Evolutionary conservation across 768 basidiomycete genomes (phyloP), one percentile per base, ranked within the genome.

Genomic region (Artomyces pyxidatus): DNA sequence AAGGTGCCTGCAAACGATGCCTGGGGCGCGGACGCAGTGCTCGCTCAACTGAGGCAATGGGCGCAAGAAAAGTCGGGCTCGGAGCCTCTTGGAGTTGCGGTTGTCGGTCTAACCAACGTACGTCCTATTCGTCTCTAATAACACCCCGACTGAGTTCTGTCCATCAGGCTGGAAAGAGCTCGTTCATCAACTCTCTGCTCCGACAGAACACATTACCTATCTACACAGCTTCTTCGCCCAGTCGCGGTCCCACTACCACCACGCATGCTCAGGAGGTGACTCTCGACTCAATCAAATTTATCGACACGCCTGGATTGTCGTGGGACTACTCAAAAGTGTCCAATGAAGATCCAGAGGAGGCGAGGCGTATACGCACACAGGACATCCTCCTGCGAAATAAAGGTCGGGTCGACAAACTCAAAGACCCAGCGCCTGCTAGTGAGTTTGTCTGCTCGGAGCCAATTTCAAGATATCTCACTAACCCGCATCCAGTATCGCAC

Each of bases 291-390:
- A 70, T 92, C 55, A 76, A 76, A 28, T 58, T 94, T 48, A 80
- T 93, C 58, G 93, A 96, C 63, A 95, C 89, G 0, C 93, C 93
- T 27, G 93, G 93, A n/a, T 67, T 92, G 56, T 72, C 77, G 44
- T 83, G 80, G 74, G 62, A 65, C 17, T 72, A 76, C 42, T 78
- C 75, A 68, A 61, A 59, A 28, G 48, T 63, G 3, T 52, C 48
- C 8, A 68, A 70, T 17, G 65, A 69, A 14, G 61, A 69, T 19
- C 66, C 62, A 10, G 74, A 72, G 28, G 69, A 70, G 25, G 49
- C 56, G 14, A 70, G 70, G 26, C 61, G 43, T 48, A 44, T 45
- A 5, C 73, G 79, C 29, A 75, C 80, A 4, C 77, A 75, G 17
- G 93, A 96, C 59, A 77, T 92, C 47, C 65, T 95, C n/a, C 61